phyloP scores from a whole-genome alignment of 2,329 filamentous ascomycete species.

The Colletotrichum sansevieriae region DNA sequence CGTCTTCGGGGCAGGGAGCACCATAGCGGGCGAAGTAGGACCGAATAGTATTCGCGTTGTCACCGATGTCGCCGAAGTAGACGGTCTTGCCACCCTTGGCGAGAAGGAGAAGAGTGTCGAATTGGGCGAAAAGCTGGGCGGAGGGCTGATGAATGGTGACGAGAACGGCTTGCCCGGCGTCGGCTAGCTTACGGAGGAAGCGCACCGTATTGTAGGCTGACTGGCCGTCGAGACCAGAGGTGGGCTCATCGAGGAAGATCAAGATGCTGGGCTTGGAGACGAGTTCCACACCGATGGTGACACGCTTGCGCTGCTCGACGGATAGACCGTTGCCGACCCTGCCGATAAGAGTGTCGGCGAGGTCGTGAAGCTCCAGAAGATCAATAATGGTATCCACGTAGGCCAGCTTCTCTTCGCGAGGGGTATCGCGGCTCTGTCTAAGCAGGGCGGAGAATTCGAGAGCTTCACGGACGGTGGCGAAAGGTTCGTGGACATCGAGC shows the following conservation, averaged over 20 bases:
- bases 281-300: slow-evolving; percentile 73
- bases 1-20: slow-evolving; percentile 69
- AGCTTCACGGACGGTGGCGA: slow-evolving; percentile 81
- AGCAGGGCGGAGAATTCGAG: slow-evolving; percentile 81
- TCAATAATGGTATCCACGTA: slow-evolving; percentile 87
- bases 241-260: slow-evolving; percentile 74
- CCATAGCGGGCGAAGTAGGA: slow-evolving; percentile 77
- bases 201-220: slow-evolving; percentile 75
- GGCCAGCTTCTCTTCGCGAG: slow-evolving; percentile 76
- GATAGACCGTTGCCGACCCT: slow-evolving; percentile 65
- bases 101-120: slow-evolving; percentile 74
- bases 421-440: slow-evolving; percentile 75
- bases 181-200: slow-evolving; percentile 75
- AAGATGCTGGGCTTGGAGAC: slow-evolving; percentile 71
- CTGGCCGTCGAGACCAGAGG: slow-evolving; percentile 75
- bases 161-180: slow-evolving; percentile 75
- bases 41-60: slow-evolving; percentile 65
- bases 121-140: slow-evolving; percentile 74
- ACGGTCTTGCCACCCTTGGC: slow-evolving; percentile 75
- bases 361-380: slow-evolving; percentile 62
- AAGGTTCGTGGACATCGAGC: slow-evolving; percentile 81
- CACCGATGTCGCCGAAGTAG: slow-evolving; percentile 76
- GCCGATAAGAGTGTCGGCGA: slow-evolving; percentile 63
- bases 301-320: slow-evolving; percentile 66
- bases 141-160: slow-evolving; percentile 80